Base-by-base conservation (phyloP, 106 monocot genomes). In the Apostasia shenzhenica region DNA sequence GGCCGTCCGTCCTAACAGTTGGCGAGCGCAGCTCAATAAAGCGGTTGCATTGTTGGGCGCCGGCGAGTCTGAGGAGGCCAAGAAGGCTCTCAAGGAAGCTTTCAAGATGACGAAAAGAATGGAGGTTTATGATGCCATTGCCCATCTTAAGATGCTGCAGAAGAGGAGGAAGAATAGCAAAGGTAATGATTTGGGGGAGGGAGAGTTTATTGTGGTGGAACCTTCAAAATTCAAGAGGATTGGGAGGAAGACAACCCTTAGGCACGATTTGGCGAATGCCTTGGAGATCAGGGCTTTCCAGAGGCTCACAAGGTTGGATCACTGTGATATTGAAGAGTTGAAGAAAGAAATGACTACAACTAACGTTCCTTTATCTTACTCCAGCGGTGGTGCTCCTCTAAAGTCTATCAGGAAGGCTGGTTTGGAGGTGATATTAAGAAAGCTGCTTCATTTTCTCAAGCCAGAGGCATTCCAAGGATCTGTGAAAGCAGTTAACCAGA, bases 91-190 rank as follows among this genome's bases (percentile, higher is more conserved):
- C 40, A 89, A 87, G 73, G 97, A 99, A 52, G 97, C 97, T 2
- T 92, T 99, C 48, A 99, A 90, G 70, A 90, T 99, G 97, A 99
- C 90, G 1, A 89, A 85, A 68, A 87, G 97, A 52, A 85, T 99
- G 8, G 97, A 99, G 73, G 84, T 99, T 41, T 90, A 99, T 70
- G 92, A 99, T 82, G 89, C 97, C 2, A 92, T 99, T 52, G 76
- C 77, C 7, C 97, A 99, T 79, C 84, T 99, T 8, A 92, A 90
- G 67, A 81, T 74, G 58, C 78, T 99, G 60, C 84, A 93, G 75
- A 94, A 82, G 73, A 78, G 71, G 70, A 93, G 77, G 79, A 85
- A 81, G 71, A 75, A 82, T 77, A 76, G 76, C 56, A 50, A 57
- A 47, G 54, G 14, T 9, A 82, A 77, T 39, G 73, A 76, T 8